These are phyloP conservation scores for Tolypocladium capitatum DNA, from an alignment of 2,329 filamentous ascomycete genomes.

Conservation along the genomic window DNA sequence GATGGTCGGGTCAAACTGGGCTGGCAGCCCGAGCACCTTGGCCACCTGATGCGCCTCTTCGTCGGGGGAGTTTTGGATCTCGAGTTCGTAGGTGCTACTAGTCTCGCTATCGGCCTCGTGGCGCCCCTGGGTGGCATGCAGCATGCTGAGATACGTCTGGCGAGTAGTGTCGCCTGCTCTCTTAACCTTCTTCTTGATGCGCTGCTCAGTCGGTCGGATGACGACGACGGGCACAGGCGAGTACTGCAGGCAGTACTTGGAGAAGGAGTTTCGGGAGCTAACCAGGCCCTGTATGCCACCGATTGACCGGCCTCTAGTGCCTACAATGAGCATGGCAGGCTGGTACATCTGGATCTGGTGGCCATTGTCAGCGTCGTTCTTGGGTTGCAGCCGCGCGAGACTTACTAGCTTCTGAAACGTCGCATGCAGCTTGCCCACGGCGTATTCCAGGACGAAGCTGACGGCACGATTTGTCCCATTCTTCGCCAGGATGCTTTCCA, in stretches of 20 bases:
- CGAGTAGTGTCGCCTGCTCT: constrained; percentile 63
- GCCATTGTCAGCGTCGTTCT: background rate
- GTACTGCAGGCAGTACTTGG: constrained; percentile 89
- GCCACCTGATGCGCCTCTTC: constrained; percentile 54
- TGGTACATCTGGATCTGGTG: constrained; percentile 78
- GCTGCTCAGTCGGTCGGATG: constrained; percentile 74
- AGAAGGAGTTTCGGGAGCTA: constrained; percentile 67
- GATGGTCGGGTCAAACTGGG: constrained; percentile 49
- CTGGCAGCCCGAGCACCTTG: constrained; percentile 47
- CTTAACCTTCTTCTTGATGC: constrained; percentile 81
- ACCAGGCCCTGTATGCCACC: constrained; percentile 78
- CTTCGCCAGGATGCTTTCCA: constrained; percentile 65
- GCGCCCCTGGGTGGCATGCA: constrained; percentile 47
- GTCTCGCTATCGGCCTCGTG: constrained; percentile 46
- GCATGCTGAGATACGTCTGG: constrained; percentile 64
- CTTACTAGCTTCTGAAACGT: constrained; percentile 82
- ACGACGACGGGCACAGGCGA: constrained; percentile 89
- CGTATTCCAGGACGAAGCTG: constrained; percentile 73
- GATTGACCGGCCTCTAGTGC: constrained; percentile 71
- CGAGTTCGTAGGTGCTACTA: constrained; percentile 39
- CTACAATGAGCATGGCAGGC: constrained; percentile 81
- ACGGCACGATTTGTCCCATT: constrained; percentile 72
- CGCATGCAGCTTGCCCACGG: constrained; percentile 77
- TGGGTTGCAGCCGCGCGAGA: constrained; percentile 4
- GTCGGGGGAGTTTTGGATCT: constrained; percentile 40